These are phyloP conservation scores for Saturnispora diversa DNA, from an alignment of 805 yeast species.

Conservation along the genomic window DNA sequence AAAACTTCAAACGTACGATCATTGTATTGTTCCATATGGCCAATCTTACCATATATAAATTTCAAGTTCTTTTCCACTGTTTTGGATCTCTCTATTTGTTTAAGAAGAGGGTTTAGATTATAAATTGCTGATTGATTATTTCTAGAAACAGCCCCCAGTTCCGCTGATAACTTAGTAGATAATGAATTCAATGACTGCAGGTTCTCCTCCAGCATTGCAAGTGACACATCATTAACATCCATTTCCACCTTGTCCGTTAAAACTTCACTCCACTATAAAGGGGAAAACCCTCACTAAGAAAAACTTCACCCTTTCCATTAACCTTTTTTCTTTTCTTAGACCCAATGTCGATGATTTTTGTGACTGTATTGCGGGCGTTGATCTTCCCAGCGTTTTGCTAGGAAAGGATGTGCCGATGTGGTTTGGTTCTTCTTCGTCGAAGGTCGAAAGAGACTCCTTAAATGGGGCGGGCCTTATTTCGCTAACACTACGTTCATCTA, in stretches of 20 bases:
- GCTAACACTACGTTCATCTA: constrained; percentile 31
- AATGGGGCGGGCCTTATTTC: constrained; percentile 28
- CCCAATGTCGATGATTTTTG: constrained; percentile 4
- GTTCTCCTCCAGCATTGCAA: constrained; percentile 72
- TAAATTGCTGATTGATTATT: constrained; percentile 49
- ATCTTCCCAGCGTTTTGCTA: constrained; percentile 4
- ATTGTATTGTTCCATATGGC: constrained; percentile 27
- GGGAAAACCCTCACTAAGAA: constrained; percentile 4
- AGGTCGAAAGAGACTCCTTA: neutral
- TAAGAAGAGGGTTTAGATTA: constrained; percentile 25
- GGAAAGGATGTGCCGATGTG: neutral
- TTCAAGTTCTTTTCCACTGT: constrained; percentile 21
- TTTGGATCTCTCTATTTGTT: constrained; percentile 2
- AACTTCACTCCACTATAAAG: neutral
- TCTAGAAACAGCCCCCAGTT: constrained; percentile 45
- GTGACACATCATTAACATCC: constrained; percentile 64
- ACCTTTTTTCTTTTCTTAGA: constrained; percentile 19
- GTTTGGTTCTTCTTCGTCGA: neutral
- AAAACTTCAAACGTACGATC: constrained; percentile 5
- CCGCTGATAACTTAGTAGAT: constrained; percentile 45
- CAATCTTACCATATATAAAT: constrained; percentile 35
- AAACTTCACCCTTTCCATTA: neutral
- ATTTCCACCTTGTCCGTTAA: neutral
- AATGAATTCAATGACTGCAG: constrained; percentile 50
- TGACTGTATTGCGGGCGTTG: neutral